These are phyloP conservation scores for Earliella scabrosa DNA, from an alignment of 1,284 basidiomycete genomes.

Conservation along the genomic window DNA sequence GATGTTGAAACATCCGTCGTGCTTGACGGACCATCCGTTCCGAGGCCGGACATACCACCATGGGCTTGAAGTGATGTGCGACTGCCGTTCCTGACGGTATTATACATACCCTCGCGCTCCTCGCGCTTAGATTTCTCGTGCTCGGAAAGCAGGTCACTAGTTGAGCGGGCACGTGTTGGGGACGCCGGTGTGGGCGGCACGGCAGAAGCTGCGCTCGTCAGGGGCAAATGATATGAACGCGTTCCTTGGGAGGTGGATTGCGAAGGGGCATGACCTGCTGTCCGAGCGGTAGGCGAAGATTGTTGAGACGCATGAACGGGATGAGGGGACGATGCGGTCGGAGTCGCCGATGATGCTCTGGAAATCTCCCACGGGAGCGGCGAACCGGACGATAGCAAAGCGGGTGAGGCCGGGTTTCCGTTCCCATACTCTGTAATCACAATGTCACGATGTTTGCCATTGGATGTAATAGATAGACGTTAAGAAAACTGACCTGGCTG, in stretches of 20 bases:
- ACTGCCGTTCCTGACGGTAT: conserved; percentile 22
- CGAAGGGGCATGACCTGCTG: conserved; percentile 32
- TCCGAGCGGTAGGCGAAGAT: conserved; percentile 32
- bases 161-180: conserved; percentile 58
- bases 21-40: conserved; percentile 11
- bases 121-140: conserved; percentile 46
- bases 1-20: conserved; percentile 23
- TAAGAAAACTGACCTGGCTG: conserved; percentile 50
- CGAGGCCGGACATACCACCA: conserved; percentile 8
- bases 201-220: conserved; percentile 10
- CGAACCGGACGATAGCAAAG: conserved; percentile 46
- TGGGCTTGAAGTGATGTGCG: conserved; percentile 24
- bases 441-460: no score
- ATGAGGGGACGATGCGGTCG: conserved; percentile 47
- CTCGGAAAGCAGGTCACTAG: conserved; percentile 56
- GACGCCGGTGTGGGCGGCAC: conserved; percentile 33
- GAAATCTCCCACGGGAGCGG: conserved; percentile 58
- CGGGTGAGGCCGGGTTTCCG: conserved; percentile 75
- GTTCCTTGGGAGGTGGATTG: conserved; percentile 36
- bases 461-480: no score
- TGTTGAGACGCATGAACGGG: conserved; percentile 33
- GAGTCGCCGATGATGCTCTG: conserved; percentile 50
- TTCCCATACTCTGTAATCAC: conserved; percentile 33
- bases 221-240: conserved; percentile 24
- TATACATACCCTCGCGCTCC: conserved; percentile 28